These are phyloP conservation scores for Acanthamoeba triangularis DNA, from an alignment of 208 protist genomes.

Conservation along the genomic window DNA sequence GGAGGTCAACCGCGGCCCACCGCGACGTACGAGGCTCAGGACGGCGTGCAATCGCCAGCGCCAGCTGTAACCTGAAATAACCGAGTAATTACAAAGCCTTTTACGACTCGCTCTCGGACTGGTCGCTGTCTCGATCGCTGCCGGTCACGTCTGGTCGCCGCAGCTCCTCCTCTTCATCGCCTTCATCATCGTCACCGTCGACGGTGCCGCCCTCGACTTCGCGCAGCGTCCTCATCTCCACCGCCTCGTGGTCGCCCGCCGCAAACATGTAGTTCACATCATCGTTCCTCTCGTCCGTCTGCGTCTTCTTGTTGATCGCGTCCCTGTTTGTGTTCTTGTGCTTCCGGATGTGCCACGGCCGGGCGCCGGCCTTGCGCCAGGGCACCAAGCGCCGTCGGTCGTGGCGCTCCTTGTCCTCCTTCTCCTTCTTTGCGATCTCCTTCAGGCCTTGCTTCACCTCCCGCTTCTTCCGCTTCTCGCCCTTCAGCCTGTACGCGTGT, in stretches of 20 bases:
- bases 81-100: too few relatives aligned
- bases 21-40: too few relatives aligned
- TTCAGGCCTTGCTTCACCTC: constrained; percentile 1
- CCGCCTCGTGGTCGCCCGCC: neutral
- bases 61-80: too few relatives aligned
- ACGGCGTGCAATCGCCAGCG: too few relatives aligned
- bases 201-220: neutral
- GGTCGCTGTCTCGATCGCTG: too few relatives aligned
- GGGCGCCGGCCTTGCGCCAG: neutral
- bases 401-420: constrained; percentile 9
- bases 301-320: neutral
- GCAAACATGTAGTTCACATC: neutral
- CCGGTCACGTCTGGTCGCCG: too few relatives aligned
- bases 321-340: neutral
- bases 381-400: neutral
- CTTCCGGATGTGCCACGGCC: neutral
- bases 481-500: neutral
- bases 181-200: too few relatives aligned
- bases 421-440: constrained; percentile 63
- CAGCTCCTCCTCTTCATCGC: too few relatives aligned
- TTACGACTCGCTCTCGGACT: too few relatives aligned
- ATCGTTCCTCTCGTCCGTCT: neutral
- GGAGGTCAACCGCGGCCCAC: too few relatives aligned
- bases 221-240: neutral
- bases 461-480: constrained; percentile 21